phyloP scores from a whole-genome alignment of 345 rosid genomes.

The Turritis glabra region DNA sequence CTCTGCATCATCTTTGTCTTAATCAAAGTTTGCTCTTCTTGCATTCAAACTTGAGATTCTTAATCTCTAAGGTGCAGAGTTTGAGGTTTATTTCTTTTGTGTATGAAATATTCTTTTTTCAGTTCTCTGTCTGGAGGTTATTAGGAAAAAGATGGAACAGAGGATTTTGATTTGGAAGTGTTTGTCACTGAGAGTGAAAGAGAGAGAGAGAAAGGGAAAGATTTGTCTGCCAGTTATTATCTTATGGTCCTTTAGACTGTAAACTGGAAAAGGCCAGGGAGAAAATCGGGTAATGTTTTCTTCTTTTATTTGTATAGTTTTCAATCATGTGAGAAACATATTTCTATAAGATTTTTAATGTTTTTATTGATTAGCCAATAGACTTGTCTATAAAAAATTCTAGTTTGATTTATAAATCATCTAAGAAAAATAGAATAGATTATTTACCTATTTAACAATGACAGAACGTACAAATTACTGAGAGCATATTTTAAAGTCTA shows the following conservation, averaged over 20 bases:
- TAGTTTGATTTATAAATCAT: not conserved
- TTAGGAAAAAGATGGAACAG: conserved; percentile 22
- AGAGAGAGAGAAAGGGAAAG: conserved; percentile 1
- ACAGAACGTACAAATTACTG: not conserved
- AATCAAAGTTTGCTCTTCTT: conserved; percentile 14
- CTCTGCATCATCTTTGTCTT: conserved; percentile 38
- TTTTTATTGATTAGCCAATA: not conserved
- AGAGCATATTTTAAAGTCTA: not conserved
- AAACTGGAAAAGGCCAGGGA: conserved; percentile 26
- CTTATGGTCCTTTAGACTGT: conserved; percentile 28
- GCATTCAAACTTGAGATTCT: not conserved
- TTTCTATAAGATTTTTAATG: not conserved
- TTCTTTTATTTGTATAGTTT: conserved; percentile 18
- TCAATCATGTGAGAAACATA: conserved; percentile 13
- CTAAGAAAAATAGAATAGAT: not conserved
- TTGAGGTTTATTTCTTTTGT: conserved; percentile 7
- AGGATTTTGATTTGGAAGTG: conserved; percentile 24
- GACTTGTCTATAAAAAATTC: not conserved
- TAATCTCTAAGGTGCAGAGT: not conserved
- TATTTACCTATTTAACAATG: not conserved
- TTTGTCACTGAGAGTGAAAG: conserved; percentile 29
- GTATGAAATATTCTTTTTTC: not conserved
- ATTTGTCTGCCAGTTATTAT: conserved; percentile 39
- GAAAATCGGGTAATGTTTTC: conserved; percentile 9
- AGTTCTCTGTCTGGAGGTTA: conserved; percentile 17